These are phyloP conservation scores for Lactifluus volemus DNA, from an alignment of 768 basidiomycete species.

Conservation along the genomic window DNA sequence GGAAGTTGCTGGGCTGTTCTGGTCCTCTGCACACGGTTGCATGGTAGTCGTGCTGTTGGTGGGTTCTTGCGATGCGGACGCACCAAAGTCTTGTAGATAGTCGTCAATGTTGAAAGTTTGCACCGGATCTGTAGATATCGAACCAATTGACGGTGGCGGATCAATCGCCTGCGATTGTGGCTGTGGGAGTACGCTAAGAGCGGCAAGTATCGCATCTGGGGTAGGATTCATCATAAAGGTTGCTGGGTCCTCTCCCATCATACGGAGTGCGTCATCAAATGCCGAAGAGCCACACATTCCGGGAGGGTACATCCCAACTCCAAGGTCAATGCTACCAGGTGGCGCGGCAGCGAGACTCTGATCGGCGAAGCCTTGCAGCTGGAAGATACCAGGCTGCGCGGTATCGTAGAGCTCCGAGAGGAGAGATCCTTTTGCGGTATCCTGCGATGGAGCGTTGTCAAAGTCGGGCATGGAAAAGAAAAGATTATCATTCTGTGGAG, in stretches of 20 bases:
- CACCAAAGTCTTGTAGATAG: slow-evolving; percentile 3
- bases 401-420: not conserved
- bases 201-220: not conserved
- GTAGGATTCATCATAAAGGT: slow-evolving; percentile 3
- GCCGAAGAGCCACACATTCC: not conserved
- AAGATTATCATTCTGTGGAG: not conserved
- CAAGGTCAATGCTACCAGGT: slow-evolving; percentile 5
- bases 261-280: not conserved
- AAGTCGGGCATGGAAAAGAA: not conserved
- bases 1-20: not conserved
- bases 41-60: not conserved
- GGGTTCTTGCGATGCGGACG: not conserved
- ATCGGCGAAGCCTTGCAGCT: not conserved
- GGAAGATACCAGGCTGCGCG: not conserved
- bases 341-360: not conserved
- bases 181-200: not conserved
- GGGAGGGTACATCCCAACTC: not conserved
- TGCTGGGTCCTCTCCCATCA: not conserved
- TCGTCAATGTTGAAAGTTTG: slow-evolving; percentile 12
- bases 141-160: not conserved
- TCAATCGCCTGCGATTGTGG: not conserved
- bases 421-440: not conserved
- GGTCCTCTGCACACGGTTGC: not conserved
- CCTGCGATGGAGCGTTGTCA: not conserved
- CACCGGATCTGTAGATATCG: not conserved